phyloP scores from a whole-genome alignment of 2,329 filamentous ascomycete species.

The Penicillium hesseltinei region DNA sequence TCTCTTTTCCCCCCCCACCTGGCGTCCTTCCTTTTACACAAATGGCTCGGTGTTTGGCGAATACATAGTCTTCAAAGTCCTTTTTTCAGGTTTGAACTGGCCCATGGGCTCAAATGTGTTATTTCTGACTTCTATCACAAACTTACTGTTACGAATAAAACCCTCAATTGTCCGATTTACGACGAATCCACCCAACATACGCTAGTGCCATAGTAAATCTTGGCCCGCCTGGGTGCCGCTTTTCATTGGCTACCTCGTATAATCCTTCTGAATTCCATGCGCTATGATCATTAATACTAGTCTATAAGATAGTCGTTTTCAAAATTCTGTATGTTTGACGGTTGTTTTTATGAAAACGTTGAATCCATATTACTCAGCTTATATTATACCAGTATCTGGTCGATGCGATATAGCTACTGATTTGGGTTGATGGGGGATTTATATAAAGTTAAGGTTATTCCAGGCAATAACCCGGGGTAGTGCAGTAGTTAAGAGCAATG shows the following conservation, averaged over 20 bases:
- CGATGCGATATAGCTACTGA: too few relatives aligned
- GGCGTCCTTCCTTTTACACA: constrained; percentile 8
- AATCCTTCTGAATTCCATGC: too few relatives aligned
- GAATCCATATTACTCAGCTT: too few relatives aligned
- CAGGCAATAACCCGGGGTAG: too few relatives aligned
- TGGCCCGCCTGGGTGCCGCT: background rate
- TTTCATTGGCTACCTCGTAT: background rate
- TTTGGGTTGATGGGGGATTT: too few relatives aligned
- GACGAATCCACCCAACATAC: background rate
- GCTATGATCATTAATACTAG: too few relatives aligned
- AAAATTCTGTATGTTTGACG: too few relatives aligned
- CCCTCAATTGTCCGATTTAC: background rate
- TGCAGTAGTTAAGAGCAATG: too few relatives aligned
- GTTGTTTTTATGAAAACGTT: too few relatives aligned
- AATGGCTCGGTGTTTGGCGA: constrained; percentile 37
- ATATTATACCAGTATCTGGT: too few relatives aligned
- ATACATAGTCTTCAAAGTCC: background rate
- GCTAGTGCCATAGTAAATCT: background rate
- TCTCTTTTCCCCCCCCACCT: background rate
- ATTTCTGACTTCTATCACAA: background rate
- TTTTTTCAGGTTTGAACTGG: background rate
- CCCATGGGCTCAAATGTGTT: background rate
- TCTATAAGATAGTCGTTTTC: too few relatives aligned
- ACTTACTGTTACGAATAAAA: background rate
- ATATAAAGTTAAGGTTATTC: too few relatives aligned